These are phyloP conservation scores for Neocucurbitaria cava DNA, from an alignment of 2,329 filamentous ascomycete species.

Conservation along the genomic window DNA sequence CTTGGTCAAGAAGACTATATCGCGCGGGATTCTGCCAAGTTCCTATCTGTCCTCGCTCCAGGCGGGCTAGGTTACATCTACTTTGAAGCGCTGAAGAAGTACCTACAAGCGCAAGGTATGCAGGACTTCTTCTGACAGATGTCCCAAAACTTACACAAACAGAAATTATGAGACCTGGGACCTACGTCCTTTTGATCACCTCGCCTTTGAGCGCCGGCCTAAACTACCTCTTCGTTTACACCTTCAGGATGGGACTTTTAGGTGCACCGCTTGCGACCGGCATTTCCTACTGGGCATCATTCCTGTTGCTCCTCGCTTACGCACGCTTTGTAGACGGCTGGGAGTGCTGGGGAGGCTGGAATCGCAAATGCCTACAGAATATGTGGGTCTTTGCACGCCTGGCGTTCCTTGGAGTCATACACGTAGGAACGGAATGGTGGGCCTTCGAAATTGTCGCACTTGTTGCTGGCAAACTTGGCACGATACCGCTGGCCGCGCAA, in stretches of 20 bases:
- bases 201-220: conserved; percentile 65
- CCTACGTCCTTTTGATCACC: conserved; percentile 67
- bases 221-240: conserved; percentile 76
- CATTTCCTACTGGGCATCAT: conserved; percentile 85
- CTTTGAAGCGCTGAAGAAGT: conserved; percentile 78
- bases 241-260: conserved; percentile 72
- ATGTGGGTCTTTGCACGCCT: conserved; percentile 75
- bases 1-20: conserved; percentile 82
- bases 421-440: conserved; percentile 94
- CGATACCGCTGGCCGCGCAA: conserved; percentile 79
- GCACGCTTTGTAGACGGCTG: conserved; percentile 72
- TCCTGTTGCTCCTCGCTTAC: conserved; percentile 77
- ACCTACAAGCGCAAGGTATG: conserved; percentile 63
- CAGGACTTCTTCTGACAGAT: not conserved
- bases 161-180: conserved; percentile 70
- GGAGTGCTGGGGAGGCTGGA: conserved; percentile 81
- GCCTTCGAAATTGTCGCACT: conserved; percentile 90
- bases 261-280: conserved; percentile 84
- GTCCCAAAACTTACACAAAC: conserved; percentile 11
- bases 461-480: conserved; percentile 80
- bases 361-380: conserved; percentile 69
- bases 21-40: conserved; percentile 74
- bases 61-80: conserved; percentile 87
- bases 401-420: conserved; percentile 77
- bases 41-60: conserved; percentile 76